Conservation (phyloP, 768 basidiomycete genomes). For the Leccinum ochraceum region DNA sequence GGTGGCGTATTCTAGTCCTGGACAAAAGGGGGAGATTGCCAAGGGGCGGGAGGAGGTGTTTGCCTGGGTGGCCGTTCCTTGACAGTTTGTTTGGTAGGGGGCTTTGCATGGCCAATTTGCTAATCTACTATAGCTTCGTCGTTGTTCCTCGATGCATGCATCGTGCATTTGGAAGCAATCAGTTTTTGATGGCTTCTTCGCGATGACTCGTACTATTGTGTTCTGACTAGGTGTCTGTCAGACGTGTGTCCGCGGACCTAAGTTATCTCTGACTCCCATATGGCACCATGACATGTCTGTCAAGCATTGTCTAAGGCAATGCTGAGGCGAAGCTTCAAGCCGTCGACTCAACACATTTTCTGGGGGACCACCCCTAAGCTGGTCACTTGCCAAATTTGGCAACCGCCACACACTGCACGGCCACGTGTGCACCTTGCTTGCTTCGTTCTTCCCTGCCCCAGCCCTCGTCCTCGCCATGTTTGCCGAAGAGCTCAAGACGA, state of each 20-base stretch:
- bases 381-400: background rate
- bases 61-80: constrained; percentile 41
- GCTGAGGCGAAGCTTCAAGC: too few species aligned
- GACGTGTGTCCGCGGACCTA: too few species aligned
- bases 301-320: too few species aligned
- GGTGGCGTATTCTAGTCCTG: constrained; percentile 56
- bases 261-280: too few species aligned
- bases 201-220: too few species aligned
- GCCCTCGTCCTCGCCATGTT: constrained; percentile 50
- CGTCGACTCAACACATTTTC: too few species aligned
- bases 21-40: constrained; percentile 37
- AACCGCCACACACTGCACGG: too few species aligned
- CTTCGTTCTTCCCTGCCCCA: background rate
- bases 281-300: too few species aligned
- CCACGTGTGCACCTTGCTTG: background rate
- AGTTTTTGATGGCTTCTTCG: background rate
- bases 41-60: constrained; percentile 46
- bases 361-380: too few species aligned
- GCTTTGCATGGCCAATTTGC: background rate
- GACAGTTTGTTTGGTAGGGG: constrained; percentile 4
- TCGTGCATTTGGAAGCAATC: background rate
- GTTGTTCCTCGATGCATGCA: background rate
- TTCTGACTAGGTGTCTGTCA: too few species aligned
- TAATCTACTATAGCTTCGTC: constrained; percentile 2
- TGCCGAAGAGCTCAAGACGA: constrained; percentile 69